A percentile compares a stretch with the other conserved stretches of the same genome.
Evolutionary conservation across 345 rosid genomes (phyloP).

Genomic region (Eucalyptus paniculata): DNA sequence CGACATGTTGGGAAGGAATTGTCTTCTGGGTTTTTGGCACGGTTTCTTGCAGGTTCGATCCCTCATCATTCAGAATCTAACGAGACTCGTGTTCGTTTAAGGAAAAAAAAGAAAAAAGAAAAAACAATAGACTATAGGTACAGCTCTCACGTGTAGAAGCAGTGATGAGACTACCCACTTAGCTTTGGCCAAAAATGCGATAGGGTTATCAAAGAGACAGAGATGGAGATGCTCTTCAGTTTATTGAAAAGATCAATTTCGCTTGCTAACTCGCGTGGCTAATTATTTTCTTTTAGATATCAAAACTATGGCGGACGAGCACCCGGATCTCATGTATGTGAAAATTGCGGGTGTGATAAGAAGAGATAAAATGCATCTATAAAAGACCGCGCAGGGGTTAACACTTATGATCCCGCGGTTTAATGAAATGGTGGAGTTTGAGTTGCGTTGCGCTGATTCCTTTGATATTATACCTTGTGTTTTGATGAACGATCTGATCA

Average conservation of each 20-base stretch:
- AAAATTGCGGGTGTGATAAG: not conserved
- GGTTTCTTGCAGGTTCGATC: not conserved
- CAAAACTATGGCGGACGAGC: not conserved
- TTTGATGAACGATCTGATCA: not conserved
- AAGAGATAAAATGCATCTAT: not conserved
- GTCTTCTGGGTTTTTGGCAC: not conserved
- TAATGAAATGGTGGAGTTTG: not conserved
- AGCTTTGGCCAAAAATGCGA: not conserved
- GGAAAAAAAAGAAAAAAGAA: fast-evolving
- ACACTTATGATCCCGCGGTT: not conserved
- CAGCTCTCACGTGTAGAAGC: not conserved
- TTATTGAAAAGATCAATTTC: not conserved
- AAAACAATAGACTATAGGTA: not conserved
- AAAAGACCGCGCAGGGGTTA: not conserved
- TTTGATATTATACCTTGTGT: not conserved
- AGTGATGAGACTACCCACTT: not conserved
- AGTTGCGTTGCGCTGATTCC: not conserved
- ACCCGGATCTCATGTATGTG: not conserved
- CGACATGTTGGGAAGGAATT: not conserved
- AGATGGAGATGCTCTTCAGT: not conserved
- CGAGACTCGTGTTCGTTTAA: not conserved
- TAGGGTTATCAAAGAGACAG: not conserved
- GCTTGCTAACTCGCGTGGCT: not conserved
- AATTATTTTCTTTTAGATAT: not conserved
- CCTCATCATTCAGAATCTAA: not conserved